phyloP scores from a whole-genome alignment of 345 rosid species.

The Ailanthus altissimus region DNA sequence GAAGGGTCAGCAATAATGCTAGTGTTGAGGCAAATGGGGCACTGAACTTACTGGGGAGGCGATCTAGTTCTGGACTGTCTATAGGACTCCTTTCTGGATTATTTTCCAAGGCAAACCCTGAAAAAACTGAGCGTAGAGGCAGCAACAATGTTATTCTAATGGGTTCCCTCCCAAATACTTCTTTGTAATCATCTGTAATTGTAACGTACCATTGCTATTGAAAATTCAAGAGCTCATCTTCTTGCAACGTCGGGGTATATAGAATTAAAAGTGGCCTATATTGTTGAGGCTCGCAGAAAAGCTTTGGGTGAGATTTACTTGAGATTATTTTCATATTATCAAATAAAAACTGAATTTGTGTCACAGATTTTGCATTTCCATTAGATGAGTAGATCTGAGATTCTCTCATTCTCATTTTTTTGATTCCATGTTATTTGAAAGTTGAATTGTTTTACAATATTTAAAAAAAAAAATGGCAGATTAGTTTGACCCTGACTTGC shows the following conservation, averaged over 20 bases:
- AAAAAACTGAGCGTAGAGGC: slow-evolving; percentile 40
- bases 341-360: not conserved
- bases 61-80: slow-evolving; percentile 46
- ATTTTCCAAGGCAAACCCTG: slow-evolving; percentile 56
- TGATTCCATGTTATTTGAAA: not conserved
- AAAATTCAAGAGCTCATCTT: not conserved
- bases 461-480: not conserved
- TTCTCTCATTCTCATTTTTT: not conserved
- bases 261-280: slow-evolving; percentile 1
- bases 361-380: not conserved
- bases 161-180: slow-evolving; percentile 77
- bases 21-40: slow-evolving; percentile 32
- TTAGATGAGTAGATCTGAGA: not conserved
- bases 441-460: not conserved
- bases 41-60: slow-evolving; percentile 41
- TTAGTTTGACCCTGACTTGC: not conserved
- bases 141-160: slow-evolving; percentile 58
- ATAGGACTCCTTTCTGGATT: slow-evolving; percentile 57
- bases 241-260: not conserved
- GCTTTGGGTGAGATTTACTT: slow-evolving; percentile 13
- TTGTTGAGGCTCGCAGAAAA: not conserved
- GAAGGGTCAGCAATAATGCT: slow-evolving; percentile 28
- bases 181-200: slow-evolving; percentile 36
- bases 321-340: too few relatives aligned
- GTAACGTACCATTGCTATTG: slow-evolving; percentile 24